Conservation (phyloP, 2,329 filamentous ascomycete species). For the Cordyceps javanica region DNA sequence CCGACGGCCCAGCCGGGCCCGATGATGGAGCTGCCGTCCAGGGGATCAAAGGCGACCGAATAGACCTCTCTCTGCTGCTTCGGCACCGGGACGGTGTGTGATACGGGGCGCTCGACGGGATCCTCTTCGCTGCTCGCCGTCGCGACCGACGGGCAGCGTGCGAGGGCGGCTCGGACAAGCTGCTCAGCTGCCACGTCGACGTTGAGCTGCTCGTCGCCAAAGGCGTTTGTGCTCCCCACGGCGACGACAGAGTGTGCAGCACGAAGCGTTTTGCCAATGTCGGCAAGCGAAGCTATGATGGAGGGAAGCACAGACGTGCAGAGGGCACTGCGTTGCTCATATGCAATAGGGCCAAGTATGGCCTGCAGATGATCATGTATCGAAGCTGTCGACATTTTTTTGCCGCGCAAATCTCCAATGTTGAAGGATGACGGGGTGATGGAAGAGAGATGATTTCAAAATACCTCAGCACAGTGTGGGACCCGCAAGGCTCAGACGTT, state of each 20-base stretch:
- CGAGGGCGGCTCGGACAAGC: constrained; percentile 39
- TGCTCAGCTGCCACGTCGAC: constrained; percentile 49
- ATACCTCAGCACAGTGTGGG: constrained; percentile 7
- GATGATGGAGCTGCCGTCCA: constrained; percentile 58
- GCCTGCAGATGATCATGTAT: constrained; percentile 17
- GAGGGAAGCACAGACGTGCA: constrained; percentile 41
- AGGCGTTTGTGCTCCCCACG: constrained; percentile 46
- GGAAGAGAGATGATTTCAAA: not conserved
- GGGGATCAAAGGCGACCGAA: constrained; percentile 56
- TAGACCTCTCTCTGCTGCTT: constrained; percentile 37
- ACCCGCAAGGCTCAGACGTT: not conserved
- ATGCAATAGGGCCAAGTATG: constrained; percentile 18
- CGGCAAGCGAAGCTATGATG: constrained; percentile 38
- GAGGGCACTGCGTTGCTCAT: constrained; percentile 26
- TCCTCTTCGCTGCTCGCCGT: constrained; percentile 57
- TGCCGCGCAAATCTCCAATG: not conserved
- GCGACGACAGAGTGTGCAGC: constrained; percentile 38
- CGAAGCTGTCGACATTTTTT: not conserved
- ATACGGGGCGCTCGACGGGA: constrained; percentile 39
- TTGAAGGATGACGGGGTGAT: not conserved
- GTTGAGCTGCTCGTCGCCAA: constrained; percentile 55
- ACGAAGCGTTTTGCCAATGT: constrained; percentile 40
- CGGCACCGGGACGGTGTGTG: constrained; percentile 9
- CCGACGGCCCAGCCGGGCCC: constrained; percentile 53
- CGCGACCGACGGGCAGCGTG: constrained; percentile 36